These are phyloP conservation scores for Filosporella fistucella DNA, from an alignment of 495 filamentous ascomycete genomes.

Conservation along the genomic window DNA sequence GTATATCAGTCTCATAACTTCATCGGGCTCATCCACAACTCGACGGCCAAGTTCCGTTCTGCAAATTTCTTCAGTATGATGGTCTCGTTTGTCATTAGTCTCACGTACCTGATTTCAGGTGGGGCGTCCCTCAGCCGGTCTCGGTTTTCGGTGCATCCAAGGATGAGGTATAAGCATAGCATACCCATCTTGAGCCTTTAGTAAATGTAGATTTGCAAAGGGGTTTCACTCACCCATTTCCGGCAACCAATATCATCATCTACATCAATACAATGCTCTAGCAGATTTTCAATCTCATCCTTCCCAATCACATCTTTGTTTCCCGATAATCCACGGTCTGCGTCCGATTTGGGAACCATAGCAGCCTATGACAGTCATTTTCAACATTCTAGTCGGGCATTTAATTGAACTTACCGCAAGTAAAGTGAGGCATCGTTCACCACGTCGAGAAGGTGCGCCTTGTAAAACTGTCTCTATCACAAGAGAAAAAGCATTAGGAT, in stretches of 20 bases:
- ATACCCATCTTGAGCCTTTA: too few relatives aligned
- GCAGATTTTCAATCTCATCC: neutral
- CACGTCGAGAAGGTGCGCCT: neutral
- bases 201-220: too few relatives aligned
- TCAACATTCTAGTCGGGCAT: too few relatives aligned
- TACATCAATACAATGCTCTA: neutral
- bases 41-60: slow-evolving; percentile 2
- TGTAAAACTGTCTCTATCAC: neutral
- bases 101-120: too few relatives aligned
- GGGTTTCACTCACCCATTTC: slow-evolving; percentile 7
- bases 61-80: too few relatives aligned
- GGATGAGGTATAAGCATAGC: too few relatives aligned
- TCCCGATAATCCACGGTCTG: too few relatives aligned
- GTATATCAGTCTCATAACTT: slow-evolving; percentile 1
- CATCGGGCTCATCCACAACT: slow-evolving; percentile 2
- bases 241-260: neutral
- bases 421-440: neutral
- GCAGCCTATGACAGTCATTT: too few relatives aligned
- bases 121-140: too few relatives aligned
- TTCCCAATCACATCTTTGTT: slow-evolving; percentile 1
- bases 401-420: neutral
- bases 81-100: too few relatives aligned
- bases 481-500: neutral
- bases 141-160: too few relatives aligned
- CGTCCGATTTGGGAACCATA: too few relatives aligned